Percentiles rank a stretch among this genome's conserved stretches.
These are phyloP conservation scores for Amanita rimosa DNA, from an alignment of 768 basidiomycete genomes.

Conservation along the genomic window DNA sequence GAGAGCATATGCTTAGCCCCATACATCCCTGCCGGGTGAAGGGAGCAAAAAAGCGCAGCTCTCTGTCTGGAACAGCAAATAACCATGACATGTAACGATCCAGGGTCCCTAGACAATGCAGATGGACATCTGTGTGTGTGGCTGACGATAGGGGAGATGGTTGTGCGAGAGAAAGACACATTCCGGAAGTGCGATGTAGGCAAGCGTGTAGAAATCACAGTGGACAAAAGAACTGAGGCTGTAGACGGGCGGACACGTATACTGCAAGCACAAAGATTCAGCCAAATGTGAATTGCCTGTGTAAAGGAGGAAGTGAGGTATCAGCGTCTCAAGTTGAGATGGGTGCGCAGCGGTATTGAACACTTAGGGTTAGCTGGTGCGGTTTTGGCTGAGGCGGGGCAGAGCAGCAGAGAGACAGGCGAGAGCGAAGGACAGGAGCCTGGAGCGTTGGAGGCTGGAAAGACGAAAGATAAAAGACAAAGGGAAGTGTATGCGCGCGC, in stretches of 20 bases:
- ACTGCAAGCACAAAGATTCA: conserved; percentile 1
- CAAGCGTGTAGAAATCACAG: conserved; percentile 25
- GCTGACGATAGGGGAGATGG: conserved; percentile 13
- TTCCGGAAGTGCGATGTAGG: conserved; percentile 44
- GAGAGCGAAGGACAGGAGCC: conserved; percentile 23
- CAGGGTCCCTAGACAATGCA: conserved; percentile 45
- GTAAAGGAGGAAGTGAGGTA: conserved; percentile 12
- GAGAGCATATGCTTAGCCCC: conserved; percentile 3
- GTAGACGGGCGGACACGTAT: not conserved
- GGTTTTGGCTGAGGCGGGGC: conserved; percentile 38
- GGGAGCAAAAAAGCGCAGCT: conserved; percentile 9
- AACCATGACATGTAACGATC: conserved; percentile 9
- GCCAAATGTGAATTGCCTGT: not conserved
- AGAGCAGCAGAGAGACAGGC: conserved; percentile 17
- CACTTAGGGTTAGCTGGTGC: conserved; percentile 54
- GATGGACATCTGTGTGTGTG: conserved; percentile 35
- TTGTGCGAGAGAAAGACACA: conserved; percentile 18
- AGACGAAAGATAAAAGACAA: conserved; percentile 13
- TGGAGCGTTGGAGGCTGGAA: conserved; percentile 37
- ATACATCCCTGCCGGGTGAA: conserved; percentile 11
- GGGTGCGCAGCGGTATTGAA: conserved; percentile 22
- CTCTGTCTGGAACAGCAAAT: conserved; percentile 19
- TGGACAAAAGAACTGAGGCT: conserved; percentile 14
- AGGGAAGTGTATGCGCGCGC: conserved; percentile 10
- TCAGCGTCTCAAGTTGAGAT: conserved; percentile 17